Evolutionary conservation across 176 grass and related monocot genomes (phyloP), one percentile per base, ranked within the genome.

Genomic region (Metroxylon sagu): DNA sequence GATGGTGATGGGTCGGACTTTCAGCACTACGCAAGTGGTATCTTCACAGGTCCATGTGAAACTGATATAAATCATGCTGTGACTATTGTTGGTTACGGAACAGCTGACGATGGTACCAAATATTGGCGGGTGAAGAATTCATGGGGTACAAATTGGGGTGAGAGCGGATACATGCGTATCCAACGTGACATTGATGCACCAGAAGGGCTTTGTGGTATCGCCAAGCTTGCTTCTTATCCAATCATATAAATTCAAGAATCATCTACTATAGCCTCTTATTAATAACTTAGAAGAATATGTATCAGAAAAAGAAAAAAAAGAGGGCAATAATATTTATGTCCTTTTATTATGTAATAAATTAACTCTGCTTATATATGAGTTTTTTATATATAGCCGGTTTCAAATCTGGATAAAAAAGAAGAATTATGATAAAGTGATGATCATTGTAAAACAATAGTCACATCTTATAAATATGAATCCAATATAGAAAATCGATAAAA

Each of bases 71-170:
- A 88, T 79, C 84, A 94, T 57, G 80, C 80, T 15, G 84, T 85
- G 57, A 71, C 77, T 2, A 49, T 79, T 10, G 84, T 94, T 35
- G 89, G 89, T 1, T 94, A 94, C 57, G 77, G 83, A 23, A 61
- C 4, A 15, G 71, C 25, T 19, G 18, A 10, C 4, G 7, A 23
- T 39, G 53, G 56, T 14, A 69, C 35, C 5, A 84, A 84, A 53
- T 88, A 82, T 70, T 82, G 81, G 84, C 84, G 84, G 49, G 77
- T 77, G 14, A 87, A 81, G 66, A 93, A 87, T 65, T 87, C 88
- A 35, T 93, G 83, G 88, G 80, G 83, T 0, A 16, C 61, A 2
- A 71, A 61, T 15, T 93, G 88, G 88, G 88, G 88, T 31, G 80
- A 78, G 0, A 65, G 19, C 49, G 88, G 88, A 17, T 93, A 93